Base-by-base conservation (phyloP, 768 basidiomycete genomes). In the Leccinum longicurvipes region DNA sequence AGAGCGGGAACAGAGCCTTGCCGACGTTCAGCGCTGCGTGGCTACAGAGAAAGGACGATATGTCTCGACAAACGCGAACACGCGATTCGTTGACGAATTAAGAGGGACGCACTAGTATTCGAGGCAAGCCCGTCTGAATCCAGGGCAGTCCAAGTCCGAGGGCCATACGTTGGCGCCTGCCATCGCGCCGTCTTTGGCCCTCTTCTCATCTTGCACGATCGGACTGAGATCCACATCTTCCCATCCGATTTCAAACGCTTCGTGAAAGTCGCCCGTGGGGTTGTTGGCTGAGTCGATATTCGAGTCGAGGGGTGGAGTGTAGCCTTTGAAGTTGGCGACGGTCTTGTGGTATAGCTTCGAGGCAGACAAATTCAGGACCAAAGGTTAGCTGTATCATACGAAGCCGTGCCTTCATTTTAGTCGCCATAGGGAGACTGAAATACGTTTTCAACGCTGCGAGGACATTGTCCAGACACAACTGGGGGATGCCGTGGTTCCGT, bases 211-310 rank as follows among this genome's bases (percentile, higher is more conserved):
- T 25, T 59, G 29, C 0, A 29, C 51, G 53, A 65, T 66, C 11
- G 64, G 53, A 8, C 17, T 34, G 32, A 15, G 32, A 15, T 73
- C 62, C 0, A 79, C 64, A 23, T 75, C 71, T 66, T 92, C 88
- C 79, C 82, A 86, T 3, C 91, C 91, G 54, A 96, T 78, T 63
- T 93, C 87, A 67, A 94, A 96, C 3, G 87, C 93, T 69, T 98
- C 93, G 66, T 95, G 91, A 52, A 95, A 71, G 66, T 98, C 94
- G 1, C 93, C 93, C 17, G 80, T 73, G 47, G 81, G 79, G 23
- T 80, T 74, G 45, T 83, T 83, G 7, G 61, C 53, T 0, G 89
- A 84, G 63, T 93, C 81, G 52, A 85, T 87, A 67, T 92, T 92
- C 49, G 82, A 83, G 52, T 84, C 85, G 8, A 87, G 75, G 2